Base-by-base conservation (phyloP, 768 basidiomycete genomes). In the Hericium alpestre region DNA sequence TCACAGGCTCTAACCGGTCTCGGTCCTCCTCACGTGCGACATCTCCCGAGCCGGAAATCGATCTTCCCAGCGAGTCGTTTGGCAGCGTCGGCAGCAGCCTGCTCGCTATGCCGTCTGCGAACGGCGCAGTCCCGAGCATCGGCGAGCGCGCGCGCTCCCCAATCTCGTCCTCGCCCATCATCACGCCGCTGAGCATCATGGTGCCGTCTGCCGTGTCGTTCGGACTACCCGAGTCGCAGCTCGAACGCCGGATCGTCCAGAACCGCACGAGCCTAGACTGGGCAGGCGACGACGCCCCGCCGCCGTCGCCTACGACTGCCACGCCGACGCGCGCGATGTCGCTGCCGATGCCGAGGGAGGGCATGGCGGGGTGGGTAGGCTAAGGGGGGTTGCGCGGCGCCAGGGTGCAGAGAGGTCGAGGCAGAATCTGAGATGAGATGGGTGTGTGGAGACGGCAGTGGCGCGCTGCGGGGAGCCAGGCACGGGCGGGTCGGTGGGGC, bases 81-180 rank as follows among this genome's bases (percentile, higher is more conserved):
- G 72, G 74, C 23, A 75, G 74, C 39, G 79, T 73, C 61, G 81
- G 82, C 9, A 79, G 69, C 40, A 82, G 75, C 62, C 70, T 86
- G 38, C 68, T 84, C 43, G 74, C 72, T 59, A 79, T 78, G 74
- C 67, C 79, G 50, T 72, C 78, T 40, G 70, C 74, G 22, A 74
- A 69, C 27, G 49, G 41, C 59, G 71, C 75, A 46, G 66, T 72
- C 38, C 48, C 59, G 15, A 63, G 57, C 54, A 63, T 63, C 51
- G 54, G 63, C 13, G 61, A 65, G 3, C 38, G 59, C 13, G 65
- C 65, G 3, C 63, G 65, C 18, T 54, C 56, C 1, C 51, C 61
- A 25, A 56, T 62, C 16, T 56, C 60, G 15, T 59, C 65, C 6
- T 63, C 65, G 4, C 61, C 57, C 38, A 58, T 61, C 40, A 55